Percentiles rank a stretch among this genome's conserved stretches.
Conservation (phyloP, 257 asterid genomes). For the Echites panduratus region DNA sequence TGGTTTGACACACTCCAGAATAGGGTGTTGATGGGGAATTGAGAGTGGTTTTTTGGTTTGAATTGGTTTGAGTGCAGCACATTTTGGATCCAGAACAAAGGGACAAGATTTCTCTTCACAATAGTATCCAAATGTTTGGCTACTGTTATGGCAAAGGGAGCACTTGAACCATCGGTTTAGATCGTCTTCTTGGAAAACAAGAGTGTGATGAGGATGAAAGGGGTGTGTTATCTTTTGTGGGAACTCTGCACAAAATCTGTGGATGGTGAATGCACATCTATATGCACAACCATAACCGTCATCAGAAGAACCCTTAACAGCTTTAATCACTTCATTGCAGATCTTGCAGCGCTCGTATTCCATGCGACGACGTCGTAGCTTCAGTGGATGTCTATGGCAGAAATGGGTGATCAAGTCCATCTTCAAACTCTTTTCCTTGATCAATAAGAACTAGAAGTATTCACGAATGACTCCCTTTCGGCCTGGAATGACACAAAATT, state of each 20-base stretch:
- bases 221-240: too few species aligned
- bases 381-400: background rate
- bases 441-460: too few species aligned
- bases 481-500: background rate
- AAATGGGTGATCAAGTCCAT: background rate
- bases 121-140: background rate
- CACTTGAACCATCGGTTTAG: background rate
- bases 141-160: background rate
- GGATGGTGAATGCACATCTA: background rate
- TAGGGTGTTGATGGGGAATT: background rate
- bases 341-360: background rate
- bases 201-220: slow-evolving; percentile 5
- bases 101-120: background rate
- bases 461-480: background rate
- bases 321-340: background rate
- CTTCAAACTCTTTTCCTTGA: background rate
- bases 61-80: slow-evolving; percentile 1
- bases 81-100: background rate
- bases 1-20: background rate
- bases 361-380: background rate
- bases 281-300: background rate
- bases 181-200: background rate
- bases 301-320: too few species aligned
- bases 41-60: background rate
- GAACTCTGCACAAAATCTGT: background rate